Conservation (phyloP, 495 filamentous ascomycete species). For the Xylaria castorea region DNA sequence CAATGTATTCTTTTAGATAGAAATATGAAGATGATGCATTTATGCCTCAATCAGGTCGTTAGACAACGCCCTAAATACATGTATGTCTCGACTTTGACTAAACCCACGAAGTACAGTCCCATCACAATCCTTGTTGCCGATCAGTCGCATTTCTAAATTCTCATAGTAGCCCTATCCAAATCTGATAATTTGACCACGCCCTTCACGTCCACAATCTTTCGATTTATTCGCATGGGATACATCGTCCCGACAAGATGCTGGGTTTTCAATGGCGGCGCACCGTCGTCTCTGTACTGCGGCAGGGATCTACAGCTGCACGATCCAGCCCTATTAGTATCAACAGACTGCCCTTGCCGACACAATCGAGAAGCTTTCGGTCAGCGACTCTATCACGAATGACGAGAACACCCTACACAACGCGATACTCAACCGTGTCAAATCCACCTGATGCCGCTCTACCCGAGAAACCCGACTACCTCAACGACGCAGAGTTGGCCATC, state of each 20-base stretch:
- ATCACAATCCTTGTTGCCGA: background rate
- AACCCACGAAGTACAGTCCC: background rate
- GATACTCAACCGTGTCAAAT: slow-evolving; percentile 28
- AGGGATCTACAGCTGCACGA: slow-evolving; percentile 27
- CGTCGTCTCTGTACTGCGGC: slow-evolving; percentile 26
- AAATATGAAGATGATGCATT: background rate
- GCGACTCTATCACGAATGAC: background rate
- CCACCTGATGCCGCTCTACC: slow-evolving; percentile 22
- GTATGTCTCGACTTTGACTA: too few relatives aligned
- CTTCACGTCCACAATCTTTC: background rate
- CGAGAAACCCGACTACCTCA: slow-evolving; percentile 47
- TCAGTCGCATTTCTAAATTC: background rate
- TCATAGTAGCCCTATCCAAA: background rate
- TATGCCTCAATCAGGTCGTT: background rate
- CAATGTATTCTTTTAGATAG: too few relatives aligned
- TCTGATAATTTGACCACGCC: background rate
- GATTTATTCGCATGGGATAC: background rate
- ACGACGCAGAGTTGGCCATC: slow-evolving; percentile 49
- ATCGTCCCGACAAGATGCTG: slow-evolving; percentile 25
- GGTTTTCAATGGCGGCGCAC: slow-evolving; percentile 34
- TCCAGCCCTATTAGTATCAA: slow-evolving; percentile 13
- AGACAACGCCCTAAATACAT: background rate
- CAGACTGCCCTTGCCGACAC: slow-evolving; percentile 10
- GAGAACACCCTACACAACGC: slow-evolving; percentile 22
- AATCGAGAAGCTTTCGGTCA: slow-evolving; percentile 7